Conservation (phyloP, 345 rosid genomes). For the Citrus trifoliata region DNA sequence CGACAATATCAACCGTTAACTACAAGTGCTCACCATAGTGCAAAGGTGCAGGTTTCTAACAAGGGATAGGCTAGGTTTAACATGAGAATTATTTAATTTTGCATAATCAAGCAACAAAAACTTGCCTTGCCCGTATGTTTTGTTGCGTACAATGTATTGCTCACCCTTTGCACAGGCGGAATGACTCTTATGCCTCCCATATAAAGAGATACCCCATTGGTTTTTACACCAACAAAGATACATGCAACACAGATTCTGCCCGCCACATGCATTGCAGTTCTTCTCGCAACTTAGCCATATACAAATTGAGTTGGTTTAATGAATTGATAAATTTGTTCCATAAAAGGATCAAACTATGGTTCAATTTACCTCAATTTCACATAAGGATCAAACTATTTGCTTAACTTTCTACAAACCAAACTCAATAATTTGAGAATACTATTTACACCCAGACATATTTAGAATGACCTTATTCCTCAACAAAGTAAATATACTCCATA, state of each 20-base stretch:
- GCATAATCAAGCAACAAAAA: background rate
- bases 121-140: background rate
- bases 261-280: background rate
- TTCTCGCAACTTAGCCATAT: background rate
- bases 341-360: background rate
- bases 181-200: background rate
- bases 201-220: background rate
- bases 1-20: too few relatives aligned
- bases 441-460: conserved; percentile 23
- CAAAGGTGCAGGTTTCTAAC: background rate
- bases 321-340: background rate
- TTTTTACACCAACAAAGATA: background rate
- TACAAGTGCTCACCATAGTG: background rate
- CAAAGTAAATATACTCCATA: background rate
- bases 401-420: background rate
- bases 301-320: background rate
- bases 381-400: too few relatives aligned
- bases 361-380: background rate
- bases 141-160: background rate
- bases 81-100: background rate
- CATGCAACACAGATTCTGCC: background rate
- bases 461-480: conserved; percentile 7
- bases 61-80: background rate
- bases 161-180: background rate
- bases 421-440: background rate